Percentiles rank a stretch among this genome's conserved stretches.
Evolutionary conservation across 108 stramenopile genomes (phyloP).

Genomic region (Nitzschia sp.): DNA sequence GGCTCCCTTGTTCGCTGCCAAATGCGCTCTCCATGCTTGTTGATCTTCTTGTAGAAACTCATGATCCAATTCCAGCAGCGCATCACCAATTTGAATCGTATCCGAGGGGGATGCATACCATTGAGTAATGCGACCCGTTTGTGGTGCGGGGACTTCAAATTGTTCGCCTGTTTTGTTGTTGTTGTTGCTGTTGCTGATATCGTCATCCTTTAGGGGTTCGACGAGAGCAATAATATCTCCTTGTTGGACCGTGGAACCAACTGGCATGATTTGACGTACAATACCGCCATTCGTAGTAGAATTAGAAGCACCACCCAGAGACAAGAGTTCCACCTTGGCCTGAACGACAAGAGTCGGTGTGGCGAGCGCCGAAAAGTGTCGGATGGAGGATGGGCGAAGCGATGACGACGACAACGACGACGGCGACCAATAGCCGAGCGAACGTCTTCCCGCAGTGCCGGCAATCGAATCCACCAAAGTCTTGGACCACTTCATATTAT

Average conservation of each 20-base stretch:
- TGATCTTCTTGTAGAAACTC: constrained; percentile 9
- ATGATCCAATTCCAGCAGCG: constrained; percentile 19
- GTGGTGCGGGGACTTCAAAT: constrained; percentile 10
- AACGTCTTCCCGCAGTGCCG: no score
- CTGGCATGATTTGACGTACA: constrained; percentile 14
- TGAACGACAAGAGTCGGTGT: neutral
- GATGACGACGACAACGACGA: no score
- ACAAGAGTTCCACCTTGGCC: constrained; percentile 23
- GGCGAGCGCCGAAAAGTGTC: neutral
- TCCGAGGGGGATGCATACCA: neutral
- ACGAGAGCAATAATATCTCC: constrained; percentile 19
- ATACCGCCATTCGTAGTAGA: constrained; percentile 2
- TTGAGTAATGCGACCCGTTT: constrained; percentile 14
- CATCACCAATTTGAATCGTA: constrained; percentile 17
- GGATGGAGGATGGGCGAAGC: neutral
- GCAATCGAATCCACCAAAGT: no score
- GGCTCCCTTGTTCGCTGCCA: neutral
- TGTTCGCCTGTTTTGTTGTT: neutral
- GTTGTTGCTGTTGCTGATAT: constrained; percentile 2
- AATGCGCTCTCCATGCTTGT: neutral
- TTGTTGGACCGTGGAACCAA: constrained; percentile 7
- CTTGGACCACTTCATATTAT: no score
- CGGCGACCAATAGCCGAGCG: no score
- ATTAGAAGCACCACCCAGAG: no score
- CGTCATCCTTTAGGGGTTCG: neutral